phyloP scores from a whole-genome alignment of 768 basidiomycete species.

The Mycena vulgaris region DNA sequence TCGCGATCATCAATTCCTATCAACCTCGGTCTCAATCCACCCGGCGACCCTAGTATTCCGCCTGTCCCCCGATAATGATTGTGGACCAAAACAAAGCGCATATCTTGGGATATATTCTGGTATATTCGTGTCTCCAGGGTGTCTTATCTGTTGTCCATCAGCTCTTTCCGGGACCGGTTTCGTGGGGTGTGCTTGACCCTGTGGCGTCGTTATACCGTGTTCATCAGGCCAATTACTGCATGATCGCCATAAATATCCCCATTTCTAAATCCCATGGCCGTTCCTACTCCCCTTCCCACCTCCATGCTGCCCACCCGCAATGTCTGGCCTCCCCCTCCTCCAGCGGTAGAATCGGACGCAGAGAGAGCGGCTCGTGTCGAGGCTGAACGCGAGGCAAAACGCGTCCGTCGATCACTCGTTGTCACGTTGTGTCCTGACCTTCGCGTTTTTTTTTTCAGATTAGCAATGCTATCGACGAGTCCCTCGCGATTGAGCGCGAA shows the following conservation, averaged over 20 bases:
- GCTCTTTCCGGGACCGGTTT: conserved; percentile 9
- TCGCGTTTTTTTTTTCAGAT: conserved; percentile 29
- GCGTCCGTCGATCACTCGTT: conserved; percentile 37
- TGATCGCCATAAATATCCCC: conserved; percentile 37
- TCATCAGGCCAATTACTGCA: conserved; percentile 33
- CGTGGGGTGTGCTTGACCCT: conserved; percentile 15
- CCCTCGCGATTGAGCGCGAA: conserved; percentile 62
- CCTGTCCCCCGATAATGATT: too few relatives aligned
- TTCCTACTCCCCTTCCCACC: conserved; percentile 13
- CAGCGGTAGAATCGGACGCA: conserved; percentile 16
- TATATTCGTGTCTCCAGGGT: conserved; percentile 3
- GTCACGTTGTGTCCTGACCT: neutral
- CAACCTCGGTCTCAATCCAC: too few relatives aligned
- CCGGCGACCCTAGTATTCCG: too few relatives aligned
- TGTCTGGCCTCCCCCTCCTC: conserved; percentile 37
- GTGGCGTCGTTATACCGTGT: conserved; percentile 32
- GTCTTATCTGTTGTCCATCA: conserved; percentile 4
- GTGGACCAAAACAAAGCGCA: too few relatives aligned
- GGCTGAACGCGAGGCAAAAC: conserved; percentile 59
- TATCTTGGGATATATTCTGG: too few relatives aligned
- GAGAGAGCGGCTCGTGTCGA: conserved; percentile 29
- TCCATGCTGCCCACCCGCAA: conserved; percentile 34
- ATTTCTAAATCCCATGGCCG: conserved; percentile 24
- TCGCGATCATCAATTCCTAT: too few relatives aligned
- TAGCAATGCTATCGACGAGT: conserved; percentile 71